Evolutionary conservation across 2,329 filamentous ascomycete genomes (phyloP), one percentile per base, ranked within the genome.

Genomic region (Rutstroemia sp.): DNA sequence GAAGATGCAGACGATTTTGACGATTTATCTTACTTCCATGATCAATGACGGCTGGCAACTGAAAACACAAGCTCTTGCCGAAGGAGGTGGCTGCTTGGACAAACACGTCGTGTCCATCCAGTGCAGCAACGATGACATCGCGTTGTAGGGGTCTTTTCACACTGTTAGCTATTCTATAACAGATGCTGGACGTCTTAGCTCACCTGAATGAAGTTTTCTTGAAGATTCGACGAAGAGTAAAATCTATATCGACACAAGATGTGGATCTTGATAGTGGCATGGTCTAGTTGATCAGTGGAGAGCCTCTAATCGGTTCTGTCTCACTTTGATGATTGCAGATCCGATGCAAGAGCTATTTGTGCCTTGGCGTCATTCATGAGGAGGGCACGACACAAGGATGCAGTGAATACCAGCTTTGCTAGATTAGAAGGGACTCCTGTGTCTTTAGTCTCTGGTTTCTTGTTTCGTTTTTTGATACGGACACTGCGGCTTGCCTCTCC

Each of bases 61-160:
- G 92, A 69, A 92, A 96, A 74, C 92, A 96, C 53, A 96, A 72
- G 67, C 90, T 95, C 72, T 96, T 96, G 44, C 92, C 92, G 70
- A 96, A 96, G 9, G 87, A 90, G 3, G 88, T 92, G 54, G 88
- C 88, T 48, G 92, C 92, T 72, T 96, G 92, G 1, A 97, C 80
- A 68, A 95, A 96, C 45, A 97, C 87, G 85, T 97, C 92, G 61
- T 92, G 79, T 16, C 90, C 87, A 56, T 87, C 82, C 8, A 96
- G 77, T 2, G 89, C 88, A 7, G 90, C 88, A 57, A 80, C 78
- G 55, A 97, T 92, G 56, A 96, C 91, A 67, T 97, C 91, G 58
- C 89, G 83, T 69, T 96, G 92, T 39, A 88, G 76, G 10, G 91
- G 90, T 64, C 90, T 91, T 25, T 18, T 59, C n/a, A 44, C n/a